Evolutionary conservation across 371 early-diverging fungal species (phyloP).

Genomic region (Actinomortierella ambigua): DNA sequence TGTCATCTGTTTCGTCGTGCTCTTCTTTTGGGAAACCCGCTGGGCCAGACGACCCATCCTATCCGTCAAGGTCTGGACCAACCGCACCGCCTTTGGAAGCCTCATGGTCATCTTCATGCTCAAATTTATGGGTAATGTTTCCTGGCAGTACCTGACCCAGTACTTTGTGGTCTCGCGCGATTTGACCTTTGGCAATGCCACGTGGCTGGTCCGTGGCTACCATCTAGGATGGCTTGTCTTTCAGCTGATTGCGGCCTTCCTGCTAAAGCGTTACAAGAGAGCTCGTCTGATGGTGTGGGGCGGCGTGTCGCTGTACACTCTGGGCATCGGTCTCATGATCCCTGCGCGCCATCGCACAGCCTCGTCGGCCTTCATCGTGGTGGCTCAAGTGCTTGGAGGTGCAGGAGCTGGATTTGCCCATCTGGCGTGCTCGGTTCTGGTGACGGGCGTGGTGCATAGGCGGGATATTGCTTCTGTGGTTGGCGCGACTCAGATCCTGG

Average conservation of each 20-base stretch:
- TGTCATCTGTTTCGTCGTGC: no score
- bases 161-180: conserved; percentile 1
- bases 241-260: conserved; percentile 38
- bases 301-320: conserved; percentile 5
- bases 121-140: background rate
- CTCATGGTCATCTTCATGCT: no score
- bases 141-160: conserved; percentile 1
- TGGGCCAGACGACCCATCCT: no score
- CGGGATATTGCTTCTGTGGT: no score
- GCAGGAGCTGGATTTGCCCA: conserved; percentile 39
- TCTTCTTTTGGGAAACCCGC: no score
- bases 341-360: conserved; percentile 48
- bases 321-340: conserved; percentile 50
- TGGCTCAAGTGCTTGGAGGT: conserved; percentile 49
- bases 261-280: conserved; percentile 29
- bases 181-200: background rate
- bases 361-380: conserved; percentile 38
- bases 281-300: conserved; percentile 1
- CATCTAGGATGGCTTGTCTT: conserved; percentile 35
- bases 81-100: no score
- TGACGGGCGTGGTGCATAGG: no score
- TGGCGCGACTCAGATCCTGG: no score
- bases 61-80: no score
- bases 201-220: conserved; percentile 41
- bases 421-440: no score